Conservation (phyloP, 2,329 filamentous ascomycete genomes). For the Chrysoporthe cubensis region DNA sequence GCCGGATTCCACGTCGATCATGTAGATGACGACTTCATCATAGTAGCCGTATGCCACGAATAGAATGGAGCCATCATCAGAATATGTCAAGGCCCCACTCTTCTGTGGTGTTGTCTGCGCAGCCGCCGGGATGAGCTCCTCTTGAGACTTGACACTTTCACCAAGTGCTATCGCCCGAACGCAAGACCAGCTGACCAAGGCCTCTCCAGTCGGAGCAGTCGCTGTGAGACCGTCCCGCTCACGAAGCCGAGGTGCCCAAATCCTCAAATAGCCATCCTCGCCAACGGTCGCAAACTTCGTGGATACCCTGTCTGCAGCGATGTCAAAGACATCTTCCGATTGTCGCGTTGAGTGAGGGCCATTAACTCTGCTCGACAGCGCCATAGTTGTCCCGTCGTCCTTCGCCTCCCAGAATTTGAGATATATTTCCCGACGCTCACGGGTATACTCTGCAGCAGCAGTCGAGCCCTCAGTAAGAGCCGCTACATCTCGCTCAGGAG, state of each 20-base stretch:
- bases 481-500: constrained; percentile 69
- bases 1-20: constrained; percentile 76
- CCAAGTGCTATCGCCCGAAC: constrained; percentile 59
- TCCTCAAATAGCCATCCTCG: constrained; percentile 73
- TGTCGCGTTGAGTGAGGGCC: constrained; percentile 70
- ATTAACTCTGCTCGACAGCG: constrained; percentile 82
- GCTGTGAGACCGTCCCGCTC: constrained; percentile 69
- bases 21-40: constrained; percentile 67
- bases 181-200: constrained; percentile 76
- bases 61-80: constrained; percentile 82
- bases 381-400: constrained; percentile 61
- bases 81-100: constrained; percentile 76
- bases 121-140: constrained; percentile 39
- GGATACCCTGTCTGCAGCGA: constrained; percentile 71
- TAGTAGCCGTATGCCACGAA: constrained; percentile 65
- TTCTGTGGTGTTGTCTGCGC: constrained; percentile 37
- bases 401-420: constrained; percentile 88
- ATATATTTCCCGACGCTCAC: constrained; percentile 70
- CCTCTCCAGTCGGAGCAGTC: constrained; percentile 60
- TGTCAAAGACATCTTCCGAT: constrained; percentile 67
- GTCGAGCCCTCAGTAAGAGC: constrained; percentile 52
- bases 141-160: constrained; percentile 43
- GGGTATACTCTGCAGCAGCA: constrained; percentile 46
- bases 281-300: constrained; percentile 84
- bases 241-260: constrained; percentile 79